Evolutionary conservation across 805 yeast species (phyloP), one percentile per base, ranked within the genome.

Genomic region (Ogataea haglerorum): DNA sequence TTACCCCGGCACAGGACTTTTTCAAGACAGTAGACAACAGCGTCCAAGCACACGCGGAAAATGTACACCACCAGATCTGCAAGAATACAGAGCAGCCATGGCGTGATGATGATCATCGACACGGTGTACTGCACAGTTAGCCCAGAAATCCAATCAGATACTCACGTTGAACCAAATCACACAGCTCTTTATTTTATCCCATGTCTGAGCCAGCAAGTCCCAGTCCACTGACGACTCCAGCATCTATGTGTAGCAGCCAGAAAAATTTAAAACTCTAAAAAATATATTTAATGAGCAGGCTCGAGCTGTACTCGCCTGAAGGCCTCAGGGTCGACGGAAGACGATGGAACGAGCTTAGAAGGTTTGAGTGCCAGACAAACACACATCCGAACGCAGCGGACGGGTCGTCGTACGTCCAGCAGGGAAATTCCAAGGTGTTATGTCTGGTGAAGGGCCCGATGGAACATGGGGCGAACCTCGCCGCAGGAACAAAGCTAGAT

Each of bases 301-400:
- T 80, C 52, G 99, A 93, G 68, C 64, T 93, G 32, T 91, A 86
- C 58, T 90, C 97, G 0, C 96, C 96, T 6, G 98, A 93, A 64
- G 99, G 99, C 4, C 72, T 93, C 34, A 72, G 99, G 49, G 69
- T 83, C 10, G 98, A 93, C 60, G 99, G 99, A 2, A 78, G 99
- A 53, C 74, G 99, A 47, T 89, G 93, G 89, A 88, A 91, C 55
- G 99, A 93, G 61, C 72, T 90, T 31, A 80, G 98, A 36, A 73
- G 81, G 22, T 86, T 93, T 55, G 78, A 77, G 27, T 85, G 95
- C 57, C 75, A 79, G 14, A 79, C 87, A 39, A 88, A 88, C 56
- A 89, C 98, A 1, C 97, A 90, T 55, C 88, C 96, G 5, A 78
- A 74, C 51, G 76, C 90, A 1, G 75, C 93, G 2, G 97, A 91